Conservation (phyloP, 805 yeast species). For the Lipomyces yamadae region DNA sequence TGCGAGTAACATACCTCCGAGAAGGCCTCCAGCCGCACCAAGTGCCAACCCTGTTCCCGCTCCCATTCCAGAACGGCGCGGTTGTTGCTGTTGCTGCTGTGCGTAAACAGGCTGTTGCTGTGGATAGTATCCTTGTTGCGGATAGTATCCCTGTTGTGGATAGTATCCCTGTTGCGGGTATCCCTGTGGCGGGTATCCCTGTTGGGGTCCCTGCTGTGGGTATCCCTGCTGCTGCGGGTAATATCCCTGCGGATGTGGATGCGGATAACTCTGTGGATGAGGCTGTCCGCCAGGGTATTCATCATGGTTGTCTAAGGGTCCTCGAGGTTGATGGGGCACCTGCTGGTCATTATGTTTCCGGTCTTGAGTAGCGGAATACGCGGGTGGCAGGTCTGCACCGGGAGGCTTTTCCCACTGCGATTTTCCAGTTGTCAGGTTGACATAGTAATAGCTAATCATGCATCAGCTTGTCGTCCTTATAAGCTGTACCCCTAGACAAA, state of each 20-base stretch:
- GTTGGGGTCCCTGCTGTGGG: conserved; percentile 37
- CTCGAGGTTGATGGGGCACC: conserved; percentile 20
- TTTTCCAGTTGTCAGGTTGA: conserved; percentile 67
- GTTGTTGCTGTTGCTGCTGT: conserved; percentile 43
- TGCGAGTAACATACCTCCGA: conserved; percentile 63
- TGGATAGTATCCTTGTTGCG: conserved; percentile 47
- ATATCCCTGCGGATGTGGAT: too few relatives aligned
- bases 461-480: neutral
- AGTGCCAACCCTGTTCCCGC: conserved; percentile 52
- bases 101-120: conserved; percentile 40
- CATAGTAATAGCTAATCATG: conserved; percentile 69
- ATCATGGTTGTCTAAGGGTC: conserved; percentile 22
- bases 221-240: conserved; percentile 16
- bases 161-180: conserved; percentile 43
- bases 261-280: too few relatives aligned
- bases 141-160: conserved; percentile 46
- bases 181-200: conserved; percentile 38
- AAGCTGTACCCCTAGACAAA: conserved; percentile 51
- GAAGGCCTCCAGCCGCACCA: conserved; percentile 62
- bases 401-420: conserved; percentile 92
- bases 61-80: conserved; percentile 46
- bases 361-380: conserved; percentile 19
- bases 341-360: conserved; percentile 27
- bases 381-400: conserved; percentile 40
- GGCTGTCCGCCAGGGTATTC: conserved; percentile 19